Percentiles rank a stretch among this genome's conserved stretches.
Evolutionary conservation across 371 early-diverging fungal species (phyloP).

Genomic region (Mucor irregularis): DNA sequence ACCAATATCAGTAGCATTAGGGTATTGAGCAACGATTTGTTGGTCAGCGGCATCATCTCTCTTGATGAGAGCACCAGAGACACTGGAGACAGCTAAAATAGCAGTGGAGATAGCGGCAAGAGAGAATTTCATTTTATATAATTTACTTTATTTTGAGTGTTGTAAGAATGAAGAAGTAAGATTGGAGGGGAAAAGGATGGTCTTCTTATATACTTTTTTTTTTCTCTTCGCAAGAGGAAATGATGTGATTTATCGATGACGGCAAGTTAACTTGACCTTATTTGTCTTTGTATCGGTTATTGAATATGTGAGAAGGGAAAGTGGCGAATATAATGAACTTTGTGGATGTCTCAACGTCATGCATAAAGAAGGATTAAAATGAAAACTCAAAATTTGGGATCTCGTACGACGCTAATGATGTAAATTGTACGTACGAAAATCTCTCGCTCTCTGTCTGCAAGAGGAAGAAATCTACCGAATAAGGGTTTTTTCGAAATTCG

Average conservation of each 20-base stretch:
- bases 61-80: slow-evolving; percentile 9
- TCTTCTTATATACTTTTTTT: neutral
- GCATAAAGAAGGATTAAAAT: neutral
- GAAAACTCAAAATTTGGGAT: too few species aligned
- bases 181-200: too few species aligned
- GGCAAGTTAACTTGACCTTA: slow-evolving; percentile 1
- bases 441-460: too few species aligned
- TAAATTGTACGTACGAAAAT: neutral
- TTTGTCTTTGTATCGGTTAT: neutral
- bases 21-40: slow-evolving; percentile 8
- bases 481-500: too few species aligned
- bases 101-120: slow-evolving; percentile 10
- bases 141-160: neutral
- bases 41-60: slow-evolving; percentile 16
- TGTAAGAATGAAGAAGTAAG: neutral
- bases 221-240: neutral
- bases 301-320: neutral
- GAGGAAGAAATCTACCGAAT: too few species aligned
- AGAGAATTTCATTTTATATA: slow-evolving; percentile 16
- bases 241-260: slow-evolving; percentile 7
- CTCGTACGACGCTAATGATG: slow-evolving; percentile 1
- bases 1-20: slow-evolving; percentile 6
- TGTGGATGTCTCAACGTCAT: slow-evolving; percentile 11
- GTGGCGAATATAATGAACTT: neutral
- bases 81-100: slow-evolving; percentile 13